Percentiles rank a stretch among this genome's conserved stretches.
phyloP scores from a whole-genome alignment of 164 flowering plant genomes.

The Tetracentron sinense region DNA sequence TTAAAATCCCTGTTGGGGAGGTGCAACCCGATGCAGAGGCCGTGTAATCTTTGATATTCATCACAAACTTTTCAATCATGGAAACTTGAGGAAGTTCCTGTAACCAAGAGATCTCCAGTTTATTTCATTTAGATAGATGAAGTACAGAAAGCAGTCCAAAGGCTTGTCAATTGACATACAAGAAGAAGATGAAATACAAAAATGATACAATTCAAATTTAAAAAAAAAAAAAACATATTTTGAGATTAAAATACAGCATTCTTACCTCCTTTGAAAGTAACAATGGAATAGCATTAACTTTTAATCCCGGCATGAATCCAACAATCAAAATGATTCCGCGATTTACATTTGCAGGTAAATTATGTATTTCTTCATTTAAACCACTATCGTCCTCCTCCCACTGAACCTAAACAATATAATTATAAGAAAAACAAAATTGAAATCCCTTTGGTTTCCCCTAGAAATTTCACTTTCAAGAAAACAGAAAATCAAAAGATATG shows the following conservation, averaged over 20 bases:
- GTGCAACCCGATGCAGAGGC: constrained; percentile 41
- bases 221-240: neutral
- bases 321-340: constrained; percentile 47
- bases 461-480: neutral
- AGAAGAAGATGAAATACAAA: no score
- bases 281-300: constrained; percentile 46
- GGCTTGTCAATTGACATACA: no score
- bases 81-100: constrained; percentile 24
- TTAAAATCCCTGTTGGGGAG: constrained; percentile 50
- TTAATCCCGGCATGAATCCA: constrained; percentile 71
- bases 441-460: neutral
- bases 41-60: constrained; percentile 42
- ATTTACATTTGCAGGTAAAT: constrained; percentile 6
- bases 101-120: neutral
- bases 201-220: neutral
- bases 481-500: neutral
- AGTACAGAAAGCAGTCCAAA: neutral
- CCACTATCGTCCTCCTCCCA: constrained; percentile 21
- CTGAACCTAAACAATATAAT: constrained; percentile 25
- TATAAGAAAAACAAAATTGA: neutral
- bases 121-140: neutral
- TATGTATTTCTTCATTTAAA: constrained; percentile 5
- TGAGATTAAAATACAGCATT: neutral
- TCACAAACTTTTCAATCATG: constrained; percentile 43
- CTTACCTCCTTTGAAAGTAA: constrained; percentile 23